Evolutionary conservation across 2,329 filamentous ascomycete genomes (phyloP).

Genomic region (Ceratocystis albifundus): DNA sequence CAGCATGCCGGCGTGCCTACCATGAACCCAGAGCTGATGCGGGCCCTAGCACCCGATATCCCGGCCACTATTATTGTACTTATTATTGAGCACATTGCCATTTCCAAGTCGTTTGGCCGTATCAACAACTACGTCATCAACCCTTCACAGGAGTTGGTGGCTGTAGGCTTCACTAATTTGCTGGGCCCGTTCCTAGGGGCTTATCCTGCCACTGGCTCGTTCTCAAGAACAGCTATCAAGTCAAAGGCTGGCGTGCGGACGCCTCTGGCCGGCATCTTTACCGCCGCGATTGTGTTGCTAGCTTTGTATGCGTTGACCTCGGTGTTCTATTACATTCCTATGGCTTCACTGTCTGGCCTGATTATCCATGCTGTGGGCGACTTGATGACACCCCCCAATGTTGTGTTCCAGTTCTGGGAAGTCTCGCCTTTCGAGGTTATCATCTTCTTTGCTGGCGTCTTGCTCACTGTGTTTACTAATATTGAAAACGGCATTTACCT

Average conservation of each 20-base stretch:
- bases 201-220: conserved; percentile 88
- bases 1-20: conserved; percentile 62
- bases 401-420: conserved; percentile 88
- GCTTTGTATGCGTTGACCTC: conserved; percentile 80
- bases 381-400: conserved; percentile 80
- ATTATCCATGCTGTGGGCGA: conserved; percentile 95
- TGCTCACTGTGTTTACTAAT: conserved; percentile 74
- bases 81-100: conserved; percentile 91
- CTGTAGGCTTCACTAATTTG: conserved; percentile 82
- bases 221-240: conserved; percentile 92
- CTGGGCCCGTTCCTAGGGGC: conserved; percentile 75
- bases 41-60: conserved; percentile 56
- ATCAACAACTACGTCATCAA: conserved; percentile 95
- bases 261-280: conserved; percentile 81
- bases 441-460: conserved; percentile 86
- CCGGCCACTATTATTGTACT: conserved; percentile 87
- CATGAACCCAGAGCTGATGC: conserved; percentile 55
- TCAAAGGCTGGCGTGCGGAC: conserved; percentile 92
- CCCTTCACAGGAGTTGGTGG: conserved; percentile 90
- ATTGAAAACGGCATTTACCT: conserved; percentile 92
- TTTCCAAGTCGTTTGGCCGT: conserved; percentile 90
- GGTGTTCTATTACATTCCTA: conserved; percentile 90
- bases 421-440: conserved; percentile 81
- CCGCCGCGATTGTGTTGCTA: conserved; percentile 70
- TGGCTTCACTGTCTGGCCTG: conserved; percentile 66